Base-by-base conservation (phyloP, 2,329 filamentous ascomycete genomes). In the Colletotrichum lindemuthianum region DNA sequence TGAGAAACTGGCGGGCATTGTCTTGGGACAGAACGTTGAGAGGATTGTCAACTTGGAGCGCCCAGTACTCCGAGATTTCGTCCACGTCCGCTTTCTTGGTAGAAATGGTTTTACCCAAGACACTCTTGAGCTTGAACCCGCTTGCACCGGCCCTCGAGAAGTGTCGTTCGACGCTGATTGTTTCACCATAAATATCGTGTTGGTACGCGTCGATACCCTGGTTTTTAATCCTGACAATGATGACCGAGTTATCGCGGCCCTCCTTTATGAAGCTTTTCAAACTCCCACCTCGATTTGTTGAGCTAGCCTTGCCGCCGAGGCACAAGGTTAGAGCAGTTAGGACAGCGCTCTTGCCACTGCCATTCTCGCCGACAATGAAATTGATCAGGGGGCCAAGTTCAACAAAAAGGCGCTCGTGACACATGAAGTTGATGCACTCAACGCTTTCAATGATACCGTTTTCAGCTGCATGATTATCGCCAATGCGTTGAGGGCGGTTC, bases 361-460 rank as follows among this genome's bases (percentile, higher is more conserved):
- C 96, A 74, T 99, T 99, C 76, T 97, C 93, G 13, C 96, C 96
- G 59, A 97, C 94, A 67, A 99, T 94, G 78, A 99, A 99, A 77
- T 99, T 99, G 76, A 99, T 96, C 41, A 97, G 82, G 0, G 96
- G 96, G 0, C 96, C 96, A n/a, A 99, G 83, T 60, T 91, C 86
- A 65, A 97, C 91, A 47, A 90, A 88, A 15, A 98, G 85, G 59
- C 90, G 89, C 48, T 88, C 83, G 75, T 99, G 96, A 72, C 95
- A 98, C 96, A 98, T 98, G 78, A 98, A 98, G 75, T 97, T 97
- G 70, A 88, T 86, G 75, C 93, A 96, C 41, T 89, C 91, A 59
- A 98, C 91, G 67, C 90, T 90, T 75, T 97, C 91, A 50, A 98
- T 90, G 59, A 98, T 95, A 1, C 93, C 94, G 70, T 92, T 90